Evolutionary conservation across 1,284 basidiomycete species (phyloP).

Genomic region (Entoloma clypeatum): DNA sequence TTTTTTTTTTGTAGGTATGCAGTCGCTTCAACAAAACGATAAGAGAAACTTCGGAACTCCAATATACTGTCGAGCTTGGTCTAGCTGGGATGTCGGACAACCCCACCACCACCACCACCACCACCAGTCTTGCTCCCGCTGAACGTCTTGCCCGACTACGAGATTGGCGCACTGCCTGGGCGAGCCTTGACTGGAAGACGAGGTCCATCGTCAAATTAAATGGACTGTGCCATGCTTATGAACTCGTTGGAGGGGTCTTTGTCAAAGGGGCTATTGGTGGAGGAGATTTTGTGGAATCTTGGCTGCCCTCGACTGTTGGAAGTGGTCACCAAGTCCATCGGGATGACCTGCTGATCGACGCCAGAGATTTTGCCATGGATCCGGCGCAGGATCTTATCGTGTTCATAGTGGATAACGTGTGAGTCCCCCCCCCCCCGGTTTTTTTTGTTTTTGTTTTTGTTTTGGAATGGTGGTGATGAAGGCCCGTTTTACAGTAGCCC

Average conservation of each 20-base stretch:
- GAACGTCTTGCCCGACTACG: constrained; percentile 40
- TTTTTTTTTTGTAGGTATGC: no score
- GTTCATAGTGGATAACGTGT: constrained; percentile 17
- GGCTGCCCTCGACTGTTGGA: constrained; percentile 34
- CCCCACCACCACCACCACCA: constrained; percentile 12
- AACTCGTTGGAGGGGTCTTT: constrained; percentile 54
- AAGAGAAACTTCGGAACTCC: constrained; percentile 36
- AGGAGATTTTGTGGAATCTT: constrained; percentile 33
- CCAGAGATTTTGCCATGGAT: constrained; percentile 61
- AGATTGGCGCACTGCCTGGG: constrained; percentile 40
- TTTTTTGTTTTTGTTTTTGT: no score
- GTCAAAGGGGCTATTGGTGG: constrained; percentile 40
- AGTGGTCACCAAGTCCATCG: constrained; percentile 23
- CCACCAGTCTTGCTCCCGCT: constrained; percentile 23
- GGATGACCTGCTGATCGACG: constrained; percentile 39
- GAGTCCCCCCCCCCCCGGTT: constrained; percentile 21
- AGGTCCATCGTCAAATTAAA: constrained; percentile 30
- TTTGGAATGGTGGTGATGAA: no score
- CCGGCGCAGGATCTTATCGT: constrained; percentile 57
- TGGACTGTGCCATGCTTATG: constrained; percentile 49
- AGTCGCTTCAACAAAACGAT: constrained; percentile 31
- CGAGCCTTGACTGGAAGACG: constrained; percentile 33
- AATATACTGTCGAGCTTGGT: constrained; percentile 47
- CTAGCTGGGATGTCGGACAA: constrained; percentile 43
- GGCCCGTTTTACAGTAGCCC: no score